Conservation (phyloP, 2,329 filamentous ascomycete genomes). For the Exophiala calicioides region DNA sequence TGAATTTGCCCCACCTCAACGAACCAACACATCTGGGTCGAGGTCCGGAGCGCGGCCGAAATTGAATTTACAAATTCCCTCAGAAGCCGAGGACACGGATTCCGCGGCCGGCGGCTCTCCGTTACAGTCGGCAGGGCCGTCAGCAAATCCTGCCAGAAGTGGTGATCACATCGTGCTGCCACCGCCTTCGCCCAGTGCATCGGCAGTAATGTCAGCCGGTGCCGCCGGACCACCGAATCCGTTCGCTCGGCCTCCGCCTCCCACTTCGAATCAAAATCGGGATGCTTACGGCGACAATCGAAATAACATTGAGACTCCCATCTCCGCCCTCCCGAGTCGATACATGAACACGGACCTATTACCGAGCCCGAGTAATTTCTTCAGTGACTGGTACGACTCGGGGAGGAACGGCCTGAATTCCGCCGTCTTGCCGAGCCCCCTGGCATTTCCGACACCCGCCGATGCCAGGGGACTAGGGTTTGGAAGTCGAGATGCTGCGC, state of each 20-base stretch:
- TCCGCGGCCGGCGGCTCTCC: conserved; percentile 71
- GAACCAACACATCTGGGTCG: conserved; percentile 68
- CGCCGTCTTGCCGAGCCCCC: conserved; percentile 89
- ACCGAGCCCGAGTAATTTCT: conserved; percentile 89
- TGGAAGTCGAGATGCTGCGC: conserved; percentile 22
- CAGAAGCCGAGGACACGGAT: conserved; percentile 75
- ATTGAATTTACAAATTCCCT: conserved; percentile 92
- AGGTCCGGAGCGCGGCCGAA: conserved; percentile 70
- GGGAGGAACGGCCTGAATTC: conserved; percentile 58
- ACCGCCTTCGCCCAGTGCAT: conserved; percentile 87
- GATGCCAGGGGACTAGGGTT: conserved; percentile 21
- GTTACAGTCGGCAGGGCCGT: conserved; percentile 54
- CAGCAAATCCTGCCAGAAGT: conserved; percentile 27
- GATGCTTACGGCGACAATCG: conserved; percentile 41
- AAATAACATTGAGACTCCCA: conserved; percentile 67
- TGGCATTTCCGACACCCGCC: conserved; percentile 40
- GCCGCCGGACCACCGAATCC: conserved; percentile 92
- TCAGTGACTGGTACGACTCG: conserved; percentile 73
- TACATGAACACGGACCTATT: conserved; percentile 87
- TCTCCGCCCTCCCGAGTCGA: conserved; percentile 88
- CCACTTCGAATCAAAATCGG: conserved; percentile 48
- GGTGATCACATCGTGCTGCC: conserved; percentile 74
- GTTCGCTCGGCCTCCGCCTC: conserved; percentile 83
- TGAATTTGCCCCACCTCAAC: conserved; percentile 71
- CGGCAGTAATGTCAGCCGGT: conserved; percentile 82